These are phyloP conservation scores for Pseudogymnoascus sp. DNA, from an alignment of 2,329 filamentous ascomycete species.

Conservation along the genomic window DNA sequence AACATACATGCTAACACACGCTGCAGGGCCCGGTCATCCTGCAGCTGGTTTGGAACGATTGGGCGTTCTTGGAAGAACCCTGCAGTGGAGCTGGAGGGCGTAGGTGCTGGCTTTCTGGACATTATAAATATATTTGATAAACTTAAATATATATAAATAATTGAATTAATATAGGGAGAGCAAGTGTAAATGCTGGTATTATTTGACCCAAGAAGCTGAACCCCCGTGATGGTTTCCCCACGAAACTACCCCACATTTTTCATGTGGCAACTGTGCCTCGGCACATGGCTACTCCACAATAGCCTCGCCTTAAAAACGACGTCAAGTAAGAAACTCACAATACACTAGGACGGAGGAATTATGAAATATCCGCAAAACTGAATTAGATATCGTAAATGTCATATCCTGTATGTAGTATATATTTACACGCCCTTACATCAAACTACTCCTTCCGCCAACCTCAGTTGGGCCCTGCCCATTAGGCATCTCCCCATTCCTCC, in stretches of 20 bases:
- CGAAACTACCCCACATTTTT: not conserved
- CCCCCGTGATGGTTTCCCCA: not conserved
- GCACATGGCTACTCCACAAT: not conserved
- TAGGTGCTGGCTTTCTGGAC: not conserved
- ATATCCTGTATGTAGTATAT: constrained; percentile 2
- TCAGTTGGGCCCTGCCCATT: constrained; percentile 88
- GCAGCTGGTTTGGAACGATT: constrained; percentile 47
- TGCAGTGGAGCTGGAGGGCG: constrained; percentile 30
- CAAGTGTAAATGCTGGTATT: not conserved
- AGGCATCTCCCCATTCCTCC: constrained; percentile 89
- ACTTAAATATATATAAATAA: not conserved
- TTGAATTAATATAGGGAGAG: not conserved
- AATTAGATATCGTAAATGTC: constrained; percentile 8
- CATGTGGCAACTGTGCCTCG: not conserved
- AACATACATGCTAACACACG: constrained; percentile 44
- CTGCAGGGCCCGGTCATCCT: constrained; percentile 46
- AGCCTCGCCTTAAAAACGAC: not conserved
- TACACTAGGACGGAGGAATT: not conserved
- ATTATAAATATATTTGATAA: not conserved
- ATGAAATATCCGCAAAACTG: not conserved
- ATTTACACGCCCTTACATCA: constrained; percentile 57
- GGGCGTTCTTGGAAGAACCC: constrained; percentile 52
- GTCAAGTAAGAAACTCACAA: not conserved
- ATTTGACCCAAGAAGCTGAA: not conserved
- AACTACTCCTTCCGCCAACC: constrained; percentile 81